These are phyloP conservation scores for Rhinocladiella mackenziei DNA, from an alignment of 2,329 filamentous ascomycete species.

Conservation along the genomic window DNA sequence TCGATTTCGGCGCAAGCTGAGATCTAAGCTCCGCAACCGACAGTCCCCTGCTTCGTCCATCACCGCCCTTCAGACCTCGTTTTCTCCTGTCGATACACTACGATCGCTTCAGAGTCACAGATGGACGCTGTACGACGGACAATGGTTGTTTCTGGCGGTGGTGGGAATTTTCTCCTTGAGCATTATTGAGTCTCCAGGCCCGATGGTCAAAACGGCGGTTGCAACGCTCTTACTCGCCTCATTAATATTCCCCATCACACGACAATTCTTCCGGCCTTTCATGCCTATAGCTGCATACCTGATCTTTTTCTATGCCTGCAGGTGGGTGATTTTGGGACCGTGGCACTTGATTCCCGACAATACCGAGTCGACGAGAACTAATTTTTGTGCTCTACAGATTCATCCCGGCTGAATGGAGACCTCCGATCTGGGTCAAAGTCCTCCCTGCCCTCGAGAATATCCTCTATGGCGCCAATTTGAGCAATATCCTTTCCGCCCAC, in stretches of 20 bases:
- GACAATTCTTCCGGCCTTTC: constrained; percentile 87
- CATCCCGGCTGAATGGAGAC: constrained; percentile 81
- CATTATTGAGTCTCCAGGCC: constrained; percentile 74
- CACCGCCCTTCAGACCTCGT: constrained; percentile 72
- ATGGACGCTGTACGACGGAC: constrained; percentile 78
- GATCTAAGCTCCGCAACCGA: constrained; percentile 64
- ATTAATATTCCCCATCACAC: constrained; percentile 74
- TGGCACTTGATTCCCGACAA: background rate
- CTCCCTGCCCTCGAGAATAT: constrained; percentile 94
- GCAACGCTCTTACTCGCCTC: constrained; percentile 64
- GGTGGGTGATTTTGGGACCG: constrained; percentile 58
- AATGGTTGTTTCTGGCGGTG: constrained; percentile 72
- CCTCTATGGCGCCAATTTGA: constrained; percentile 89
- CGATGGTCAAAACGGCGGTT: constrained; percentile 70
- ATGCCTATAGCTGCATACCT: constrained; percentile 82
- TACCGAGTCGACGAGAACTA: constrained; percentile 4
- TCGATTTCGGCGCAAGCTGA: constrained; percentile 62
- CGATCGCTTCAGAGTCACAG: constrained; percentile 69
- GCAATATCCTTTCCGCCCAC: constrained; percentile 90
- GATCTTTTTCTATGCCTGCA: constrained; percentile 85
- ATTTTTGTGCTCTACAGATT: constrained; percentile 55
- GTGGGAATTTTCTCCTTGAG: constrained; percentile 77
- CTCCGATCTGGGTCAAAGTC: constrained; percentile 92
- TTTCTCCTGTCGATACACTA: constrained; percentile 74
- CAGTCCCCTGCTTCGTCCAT: constrained; percentile 68